Percentiles rank a stretch among this genome's conserved stretches.
phyloP scores from a whole-genome alignment of 176 grass and related monocot genomes.

The Stipa capillata region DNA sequence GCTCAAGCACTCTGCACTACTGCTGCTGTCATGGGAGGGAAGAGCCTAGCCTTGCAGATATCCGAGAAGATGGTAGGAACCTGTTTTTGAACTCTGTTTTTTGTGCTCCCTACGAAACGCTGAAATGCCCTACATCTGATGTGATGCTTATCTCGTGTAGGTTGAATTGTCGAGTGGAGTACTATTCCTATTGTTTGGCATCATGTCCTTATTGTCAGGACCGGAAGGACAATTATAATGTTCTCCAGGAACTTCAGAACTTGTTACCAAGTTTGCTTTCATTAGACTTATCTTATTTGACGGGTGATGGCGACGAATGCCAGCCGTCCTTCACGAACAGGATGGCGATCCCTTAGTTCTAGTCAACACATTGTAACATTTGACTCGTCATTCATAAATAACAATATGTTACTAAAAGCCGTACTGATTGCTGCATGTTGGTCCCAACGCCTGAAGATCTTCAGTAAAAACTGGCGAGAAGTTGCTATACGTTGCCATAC shows the following conservation, averaged over 20 bases:
- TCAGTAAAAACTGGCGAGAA: not conserved
- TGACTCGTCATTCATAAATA: conserved; percentile 33
- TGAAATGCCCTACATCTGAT: not conserved
- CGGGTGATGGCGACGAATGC: conserved; percentile 27
- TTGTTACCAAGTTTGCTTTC: conserved; percentile 19
- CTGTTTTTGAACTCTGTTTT: not conserved
- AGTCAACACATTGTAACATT: conserved; percentile 32
- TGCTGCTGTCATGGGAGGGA: conserved; percentile 88
- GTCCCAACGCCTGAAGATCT: not conserved
- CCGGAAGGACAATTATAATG: conserved; percentile 36
- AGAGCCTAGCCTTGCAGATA: conserved; percentile 94
- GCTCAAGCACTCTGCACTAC: conserved; percentile 96
- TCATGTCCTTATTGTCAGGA: conserved; percentile 67
- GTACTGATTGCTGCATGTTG: not conserved
- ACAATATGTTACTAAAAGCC: conserved; percentile 5
- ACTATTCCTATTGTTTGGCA: conserved; percentile 72
- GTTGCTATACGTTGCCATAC: not conserved
- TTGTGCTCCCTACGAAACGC: not conserved
- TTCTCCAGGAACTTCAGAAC: not conserved
- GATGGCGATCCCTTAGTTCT: conserved; percentile 41
- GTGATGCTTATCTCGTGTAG: not conserved
- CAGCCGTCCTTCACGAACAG: not conserved
- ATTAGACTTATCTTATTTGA: conserved; percentile 19
- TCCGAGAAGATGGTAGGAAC: conserved; percentile 89
- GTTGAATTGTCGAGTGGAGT: conserved; percentile 77